Base-by-base conservation (phyloP, 1,284 basidiomycete genomes). In the Cutaneotrichosporon mucoides region DNA sequence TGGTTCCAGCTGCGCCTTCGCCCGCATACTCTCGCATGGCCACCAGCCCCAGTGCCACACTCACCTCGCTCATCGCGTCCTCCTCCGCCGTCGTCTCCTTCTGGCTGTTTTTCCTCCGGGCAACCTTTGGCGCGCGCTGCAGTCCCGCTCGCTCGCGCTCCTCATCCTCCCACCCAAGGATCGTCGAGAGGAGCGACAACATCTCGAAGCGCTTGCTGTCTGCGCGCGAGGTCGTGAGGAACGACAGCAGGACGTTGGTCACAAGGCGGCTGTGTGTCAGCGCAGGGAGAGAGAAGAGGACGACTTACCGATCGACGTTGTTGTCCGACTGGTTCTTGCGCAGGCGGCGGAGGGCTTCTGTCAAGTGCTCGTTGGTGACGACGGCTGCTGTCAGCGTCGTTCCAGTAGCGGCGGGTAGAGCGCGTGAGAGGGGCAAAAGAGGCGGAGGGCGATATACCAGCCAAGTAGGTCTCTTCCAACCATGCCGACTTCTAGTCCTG, bases 161-260 rank as follows among this genome's bases (percentile, higher is more conserved):
- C 43, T 83, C 80, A 62, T 98, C 94, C 49, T 84, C 83, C 95
- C 96, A 99, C 4, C 84, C 85, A 11, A 99, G 82, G 52, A 99
- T 88, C 5, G 90, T 90, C 2, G 90, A 84, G 5, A 99, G 84
- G 0, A 99, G 82, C 1, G 85, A 83, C 10, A 99, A 84, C 88
- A 99, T 98, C 79, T 99, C 96, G 76, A 95, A 99, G 6, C 95
- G 86, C 76, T 99, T 99, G 24, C 87, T 81, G 76, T 99, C 95
- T 24, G 86, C 88, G 8, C 96, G 86, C 8, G 93, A 90, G 0
- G 92, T 94, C 7, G 84, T 85, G 53, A 99, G 82, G 81, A 98
- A 99, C 1, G 87, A 86, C n/a, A 99, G 82, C 9, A 99, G 80
- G 47, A 99, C 86, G 71, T 99, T 99, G 33, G 90, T 96, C 37